Evolutionary conservation across 352 stramenopile genomes (phyloP).

Genomic region (Globisporangium alternatum): DNA sequence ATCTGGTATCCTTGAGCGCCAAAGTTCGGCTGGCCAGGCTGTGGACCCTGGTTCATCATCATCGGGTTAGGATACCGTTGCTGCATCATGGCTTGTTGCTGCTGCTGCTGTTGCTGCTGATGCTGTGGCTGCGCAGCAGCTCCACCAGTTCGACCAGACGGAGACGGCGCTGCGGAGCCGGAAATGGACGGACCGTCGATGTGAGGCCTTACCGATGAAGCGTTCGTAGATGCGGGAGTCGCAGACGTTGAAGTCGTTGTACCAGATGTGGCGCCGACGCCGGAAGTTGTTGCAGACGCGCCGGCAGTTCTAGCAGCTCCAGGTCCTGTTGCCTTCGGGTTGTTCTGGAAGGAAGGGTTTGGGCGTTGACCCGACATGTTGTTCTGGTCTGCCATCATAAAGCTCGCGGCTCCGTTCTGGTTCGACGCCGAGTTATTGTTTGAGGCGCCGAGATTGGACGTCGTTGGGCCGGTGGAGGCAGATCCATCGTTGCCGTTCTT

Average conservation of each 20-base stretch:
- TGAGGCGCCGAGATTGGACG: not conserved
- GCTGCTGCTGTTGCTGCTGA: not conserved
- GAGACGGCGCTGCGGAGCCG: constrained; percentile 18
- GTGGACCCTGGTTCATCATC: constrained; percentile 64
- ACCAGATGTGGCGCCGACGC: constrained; percentile 17
- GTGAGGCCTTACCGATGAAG: constrained; percentile 67
- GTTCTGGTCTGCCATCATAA: constrained; percentile 21
- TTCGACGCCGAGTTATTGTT: constrained; percentile 13
- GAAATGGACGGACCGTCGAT: constrained; percentile 37
- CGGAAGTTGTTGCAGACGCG: constrained; percentile 16
- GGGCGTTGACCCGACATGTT: constrained; percentile 9
- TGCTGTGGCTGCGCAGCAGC: constrained; percentile 22
- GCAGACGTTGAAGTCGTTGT: constrained; percentile 20
- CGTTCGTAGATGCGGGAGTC: constrained; percentile 33
- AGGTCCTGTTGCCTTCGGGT: constrained; percentile 1
- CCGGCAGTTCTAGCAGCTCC: constrained; percentile 9
- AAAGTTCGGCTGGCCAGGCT: constrained; percentile 30
- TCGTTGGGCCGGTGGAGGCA: constrained; percentile 19
- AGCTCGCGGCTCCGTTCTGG: constrained; percentile 8
- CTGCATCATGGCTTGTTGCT: constrained; percentile 16
- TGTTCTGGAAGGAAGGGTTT: constrained; percentile 15
- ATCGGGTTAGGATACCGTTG: constrained; percentile 64
- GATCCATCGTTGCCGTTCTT: constrained; percentile 21
- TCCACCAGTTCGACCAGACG: constrained; percentile 16
- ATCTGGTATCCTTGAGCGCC: constrained; percentile 59